Conservation (phyloP, 73 alveolate species). For the Effrenium voratum region DNA sequence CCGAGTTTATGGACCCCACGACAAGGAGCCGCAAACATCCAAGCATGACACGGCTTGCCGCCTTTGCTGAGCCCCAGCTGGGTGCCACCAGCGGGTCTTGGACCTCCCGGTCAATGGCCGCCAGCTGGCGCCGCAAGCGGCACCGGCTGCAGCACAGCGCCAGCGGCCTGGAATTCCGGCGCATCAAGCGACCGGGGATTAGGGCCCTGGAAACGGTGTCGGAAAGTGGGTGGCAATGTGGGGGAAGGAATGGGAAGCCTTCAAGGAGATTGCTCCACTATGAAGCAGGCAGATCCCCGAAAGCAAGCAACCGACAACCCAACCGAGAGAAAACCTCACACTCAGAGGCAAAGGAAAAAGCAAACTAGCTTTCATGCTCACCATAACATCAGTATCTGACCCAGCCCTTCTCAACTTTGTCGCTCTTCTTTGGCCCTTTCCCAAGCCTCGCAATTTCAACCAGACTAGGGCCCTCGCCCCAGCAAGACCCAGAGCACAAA, state of each 20-base stretch:
- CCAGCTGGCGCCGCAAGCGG: background rate
- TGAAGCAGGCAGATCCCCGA: background rate
- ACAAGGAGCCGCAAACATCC: background rate
- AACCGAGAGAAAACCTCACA: background rate
- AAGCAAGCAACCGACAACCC: background rate
- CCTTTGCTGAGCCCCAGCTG: conserved; percentile 15
- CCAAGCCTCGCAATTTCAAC: background rate
- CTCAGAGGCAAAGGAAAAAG: background rate
- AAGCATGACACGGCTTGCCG: background rate
- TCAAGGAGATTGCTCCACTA: too few relatives aligned
- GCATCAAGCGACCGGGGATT: too few relatives aligned
- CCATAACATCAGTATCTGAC: background rate
- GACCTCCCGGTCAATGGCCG: background rate
- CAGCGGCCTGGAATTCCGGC: too few relatives aligned
- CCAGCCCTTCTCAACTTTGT: background rate
- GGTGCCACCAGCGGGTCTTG: conserved; percentile 15
- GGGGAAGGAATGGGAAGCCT: background rate
- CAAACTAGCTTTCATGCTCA: background rate
- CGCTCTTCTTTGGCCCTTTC: background rate
- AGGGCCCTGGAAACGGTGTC: background rate
- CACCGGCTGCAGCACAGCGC: background rate
- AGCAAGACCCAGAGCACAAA: background rate
- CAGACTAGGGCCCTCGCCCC: background rate
- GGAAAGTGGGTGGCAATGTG: background rate
- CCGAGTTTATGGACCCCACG: background rate